Conservation (phyloP, 163 green algal species). For the Volvox carteri region DNA sequence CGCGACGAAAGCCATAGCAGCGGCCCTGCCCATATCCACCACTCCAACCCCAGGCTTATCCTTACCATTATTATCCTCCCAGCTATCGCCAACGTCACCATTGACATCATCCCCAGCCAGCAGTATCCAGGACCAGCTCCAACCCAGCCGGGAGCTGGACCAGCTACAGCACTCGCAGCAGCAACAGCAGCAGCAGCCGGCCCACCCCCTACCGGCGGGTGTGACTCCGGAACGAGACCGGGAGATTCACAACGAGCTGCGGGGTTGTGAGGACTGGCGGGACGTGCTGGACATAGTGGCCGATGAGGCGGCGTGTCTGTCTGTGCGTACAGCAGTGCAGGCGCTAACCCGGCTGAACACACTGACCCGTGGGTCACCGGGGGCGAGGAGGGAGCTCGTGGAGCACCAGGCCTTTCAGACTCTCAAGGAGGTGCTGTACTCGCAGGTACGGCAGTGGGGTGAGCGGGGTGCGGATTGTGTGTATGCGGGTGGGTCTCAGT, state of each 20-base stretch:
- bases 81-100: no score
- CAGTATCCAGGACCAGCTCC: background rate
- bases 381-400: slow-evolving; percentile 12
- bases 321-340: slow-evolving; percentile 19
- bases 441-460: slow-evolving; percentile 7
- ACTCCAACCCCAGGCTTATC: no score
- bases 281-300: slow-evolving; percentile 55
- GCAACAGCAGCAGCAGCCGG: background rate
- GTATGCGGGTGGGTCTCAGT: background rate
- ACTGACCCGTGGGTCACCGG: slow-evolving; percentile 17
- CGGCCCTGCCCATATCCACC: no score
- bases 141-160: background rate
- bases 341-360: slow-evolving; percentile 41
- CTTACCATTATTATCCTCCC: no score
- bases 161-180: background rate
- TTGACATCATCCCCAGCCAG: no score
- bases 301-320: slow-evolving; percentile 44
- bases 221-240: slow-evolving; percentile 27
- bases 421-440: background rate
- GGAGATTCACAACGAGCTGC: slow-evolving; percentile 48
- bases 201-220: background rate
- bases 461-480: background rate
- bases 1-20: no score
- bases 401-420: background rate
- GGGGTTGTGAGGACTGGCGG: slow-evolving; percentile 47